Percentiles rank a stretch among this genome's conserved stretches.
phyloP scores from a whole-genome alignment of 352 stramenopile genomes.

The Pythium scleroteichum region DNA sequence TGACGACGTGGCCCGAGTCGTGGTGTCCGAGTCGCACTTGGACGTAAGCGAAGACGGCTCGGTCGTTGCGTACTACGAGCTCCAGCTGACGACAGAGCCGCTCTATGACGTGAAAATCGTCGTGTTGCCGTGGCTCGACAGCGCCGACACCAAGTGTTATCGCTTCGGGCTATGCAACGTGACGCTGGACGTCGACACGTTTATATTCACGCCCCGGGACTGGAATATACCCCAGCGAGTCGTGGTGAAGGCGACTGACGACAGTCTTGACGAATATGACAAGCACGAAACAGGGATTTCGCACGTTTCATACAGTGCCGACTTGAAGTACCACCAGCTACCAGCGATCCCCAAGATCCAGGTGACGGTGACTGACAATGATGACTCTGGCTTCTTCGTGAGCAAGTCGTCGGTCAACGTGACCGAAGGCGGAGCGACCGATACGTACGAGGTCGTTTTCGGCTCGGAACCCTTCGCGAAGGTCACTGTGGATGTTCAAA shows the following conservation, averaged over 20 bases:
- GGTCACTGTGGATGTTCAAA: conserved; percentile 49
- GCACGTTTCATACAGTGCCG: conserved; percentile 62
- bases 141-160: conserved; percentile 61
- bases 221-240: conserved; percentile 69
- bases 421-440: conserved; percentile 41
- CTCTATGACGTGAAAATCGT: conserved; percentile 61
- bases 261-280: conserved; percentile 70
- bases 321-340: conserved; percentile 68
- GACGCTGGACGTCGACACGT: conserved; percentile 52
- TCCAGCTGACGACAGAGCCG: conserved; percentile 64
- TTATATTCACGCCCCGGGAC: conserved; percentile 57
- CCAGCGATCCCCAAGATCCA: conserved; percentile 54
- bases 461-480: conserved; percentile 68
- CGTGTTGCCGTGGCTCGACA: conserved; percentile 66
- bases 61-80: conserved; percentile 41
- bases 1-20: conserved; percentile 55
- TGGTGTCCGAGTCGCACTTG: conserved; percentile 59
- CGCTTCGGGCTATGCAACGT: conserved; percentile 74
- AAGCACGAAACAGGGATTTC: conserved; percentile 65
- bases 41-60: conserved; percentile 60
- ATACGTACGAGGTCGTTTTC: conserved; percentile 60
- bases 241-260: conserved; percentile 54
- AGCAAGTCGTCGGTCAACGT: conserved; percentile 44
- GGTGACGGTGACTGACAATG: conserved; percentile 64
- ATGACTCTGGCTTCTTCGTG: conserved; percentile 53